Evolutionary conservation across 1,284 basidiomycete genomes (phyloP).

Genomic region (Heterobasidion irregulare): DNA sequence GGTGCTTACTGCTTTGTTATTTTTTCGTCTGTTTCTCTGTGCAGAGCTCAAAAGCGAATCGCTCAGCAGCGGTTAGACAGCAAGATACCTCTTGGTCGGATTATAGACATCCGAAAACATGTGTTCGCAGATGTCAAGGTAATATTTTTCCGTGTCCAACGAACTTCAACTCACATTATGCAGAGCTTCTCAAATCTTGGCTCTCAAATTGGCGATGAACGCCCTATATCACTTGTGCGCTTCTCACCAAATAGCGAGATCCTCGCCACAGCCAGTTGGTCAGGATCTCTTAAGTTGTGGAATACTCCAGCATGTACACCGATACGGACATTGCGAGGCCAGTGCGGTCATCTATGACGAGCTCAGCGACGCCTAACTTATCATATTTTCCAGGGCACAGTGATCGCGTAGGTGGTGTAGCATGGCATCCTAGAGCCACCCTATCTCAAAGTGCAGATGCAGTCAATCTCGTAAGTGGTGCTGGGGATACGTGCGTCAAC

Average conservation of each 20-base stretch:
- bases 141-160: conserved; percentile 13
- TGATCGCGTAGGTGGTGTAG: conserved; percentile 91
- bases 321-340: conserved; percentile 65
- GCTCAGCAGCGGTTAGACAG: conserved; percentile 86
- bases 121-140: conserved; percentile 89
- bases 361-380: background rate
- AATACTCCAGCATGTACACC: conserved; percentile 85
- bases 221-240: conserved; percentile 89
- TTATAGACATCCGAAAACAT: conserved; percentile 87
- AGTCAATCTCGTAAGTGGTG: conserved; percentile 89
- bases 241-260: conserved; percentile 89
- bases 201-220: conserved; percentile 95
- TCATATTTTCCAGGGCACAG: conserved; percentile 53
- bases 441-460: conserved; percentile 59
- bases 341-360: conserved; percentile 9
- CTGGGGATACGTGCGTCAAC: conserved; percentile 79
- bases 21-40: conserved; percentile 25
- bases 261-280: conserved; percentile 93
- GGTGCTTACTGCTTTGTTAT: conserved; percentile 66
- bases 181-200: conserved; percentile 89
- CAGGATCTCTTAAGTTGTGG: conserved; percentile 92
- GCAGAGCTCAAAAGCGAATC: conserved; percentile 88
- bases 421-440: conserved; percentile 96
- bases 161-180: background rate
- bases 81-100: conserved; percentile 79